A percentile compares a stretch with the other conserved stretches of the same genome.
Evolutionary conservation across 495 filamentous ascomycete genomes (phyloP).

Genomic region (Penicillium fimorum): DNA sequence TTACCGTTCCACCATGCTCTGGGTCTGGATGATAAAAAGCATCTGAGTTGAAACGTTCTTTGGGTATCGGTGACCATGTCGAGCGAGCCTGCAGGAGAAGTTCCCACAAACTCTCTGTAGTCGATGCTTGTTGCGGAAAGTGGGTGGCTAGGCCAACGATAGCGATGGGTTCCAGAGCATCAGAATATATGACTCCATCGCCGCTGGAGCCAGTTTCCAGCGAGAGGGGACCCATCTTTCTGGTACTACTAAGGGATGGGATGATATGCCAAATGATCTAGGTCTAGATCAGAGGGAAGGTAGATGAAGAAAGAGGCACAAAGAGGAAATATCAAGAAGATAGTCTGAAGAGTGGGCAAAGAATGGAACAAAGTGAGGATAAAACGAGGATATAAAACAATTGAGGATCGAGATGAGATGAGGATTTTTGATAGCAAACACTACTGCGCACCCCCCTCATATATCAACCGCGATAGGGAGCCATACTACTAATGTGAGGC

Average conservation of each 20-base stretch:
- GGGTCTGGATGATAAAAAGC: conserved; percentile 38
- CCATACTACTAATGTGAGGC: not conserved
- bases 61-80: conserved; percentile 51
- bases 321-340: not conserved
- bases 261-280: not conserved
- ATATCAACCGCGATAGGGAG: not conserved
- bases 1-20: conserved; percentile 32
- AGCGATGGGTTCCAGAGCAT: conserved; percentile 46
- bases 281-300: not conserved
- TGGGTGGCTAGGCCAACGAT: conserved; percentile 56
- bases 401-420: not conserved
- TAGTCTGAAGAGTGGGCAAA: not conserved
- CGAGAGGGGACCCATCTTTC: conserved; percentile 14
- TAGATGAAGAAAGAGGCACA: not conserved
- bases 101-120: conserved; percentile 45
- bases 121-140: conserved; percentile 52
- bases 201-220: not conserved
- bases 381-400: not conserved
- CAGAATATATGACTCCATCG: conserved; percentile 6
- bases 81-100: conserved; percentile 42
- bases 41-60: conserved; percentile 55
- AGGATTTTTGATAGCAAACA: not conserved
- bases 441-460: not conserved
- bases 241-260: not conserved
- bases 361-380: not conserved